Conservation (phyloP, 2,329 filamentous ascomycete genomes). For the Aspergillus arachidicola region DNA sequence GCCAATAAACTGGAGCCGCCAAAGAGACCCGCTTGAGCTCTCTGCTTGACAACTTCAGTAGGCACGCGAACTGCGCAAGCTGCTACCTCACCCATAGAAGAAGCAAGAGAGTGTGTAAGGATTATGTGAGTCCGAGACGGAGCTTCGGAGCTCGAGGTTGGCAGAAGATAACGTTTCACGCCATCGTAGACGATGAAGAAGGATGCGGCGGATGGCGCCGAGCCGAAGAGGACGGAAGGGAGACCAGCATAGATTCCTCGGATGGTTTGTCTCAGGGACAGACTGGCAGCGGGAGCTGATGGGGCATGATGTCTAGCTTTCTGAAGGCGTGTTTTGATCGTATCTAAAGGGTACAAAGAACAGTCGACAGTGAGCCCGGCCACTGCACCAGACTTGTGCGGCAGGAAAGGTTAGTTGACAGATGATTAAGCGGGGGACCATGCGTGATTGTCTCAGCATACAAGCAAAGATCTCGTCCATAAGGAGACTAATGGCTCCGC, state of each 20-base stretch:
- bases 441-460: conserved; percentile 22
- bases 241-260: conserved; percentile 90
- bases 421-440: not conserved
- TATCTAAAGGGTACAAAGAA: conserved; percentile 96
- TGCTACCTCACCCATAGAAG: conserved; percentile 82
- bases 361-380: conserved; percentile 96
- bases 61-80: conserved; percentile 92
- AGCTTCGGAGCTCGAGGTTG: conserved; percentile 26
- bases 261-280: conserved; percentile 84
- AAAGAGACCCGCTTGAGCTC: conserved; percentile 85
- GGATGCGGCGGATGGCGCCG: conserved; percentile 88
- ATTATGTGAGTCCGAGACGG: conserved; percentile 38
- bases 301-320: conserved; percentile 59
- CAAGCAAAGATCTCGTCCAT: conserved; percentile 48
- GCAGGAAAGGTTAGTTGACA: conserved; percentile 7
- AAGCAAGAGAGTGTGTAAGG: conserved; percentile 78
- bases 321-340: conserved; percentile 95
- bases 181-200: conserved; percentile 97
- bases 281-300: conserved; percentile 60
- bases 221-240: conserved; percentile 85
- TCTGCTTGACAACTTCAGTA: conserved; percentile 95
- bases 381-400: conserved; percentile 73
- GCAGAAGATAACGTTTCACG: conserved; percentile 61
- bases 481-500: conserved; percentile 41
- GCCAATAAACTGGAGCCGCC: conserved; percentile 69